A percentile compares a stretch with the other conserved stretches of the same genome.
Conservation (phyloP, 2,329 filamentous ascomycete genomes). For the Ophiostoma piceae region DNA sequence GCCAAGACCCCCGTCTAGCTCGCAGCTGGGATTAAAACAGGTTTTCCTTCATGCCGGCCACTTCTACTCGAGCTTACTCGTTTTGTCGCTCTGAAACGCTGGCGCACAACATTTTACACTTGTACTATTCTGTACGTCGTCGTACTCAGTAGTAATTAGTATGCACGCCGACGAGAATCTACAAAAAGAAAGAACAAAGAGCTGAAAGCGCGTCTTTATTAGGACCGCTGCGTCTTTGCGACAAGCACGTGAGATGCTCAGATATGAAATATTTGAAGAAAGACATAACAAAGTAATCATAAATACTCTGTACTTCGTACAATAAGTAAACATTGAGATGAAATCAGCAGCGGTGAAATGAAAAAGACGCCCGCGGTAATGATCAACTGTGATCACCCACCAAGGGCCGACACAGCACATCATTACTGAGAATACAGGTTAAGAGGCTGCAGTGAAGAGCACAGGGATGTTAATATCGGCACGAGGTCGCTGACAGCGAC, state of each 20-base stretch:
- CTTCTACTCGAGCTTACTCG: not conserved
- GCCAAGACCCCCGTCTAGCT: not conserved
- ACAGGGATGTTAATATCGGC: not conserved
- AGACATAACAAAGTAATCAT: not conserved
- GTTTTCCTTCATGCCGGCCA: slow-evolving; percentile 8
- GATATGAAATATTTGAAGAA: not conserved
- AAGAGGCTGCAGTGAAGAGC: not conserved
- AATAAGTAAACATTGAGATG: not conserved
- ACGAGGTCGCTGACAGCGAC: not conserved
- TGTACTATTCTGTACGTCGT: too few species aligned
- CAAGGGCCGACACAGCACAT: not conserved
- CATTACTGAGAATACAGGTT: not conserved
- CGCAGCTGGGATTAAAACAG: slow-evolving; percentile 3
- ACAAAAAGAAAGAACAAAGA: not conserved
- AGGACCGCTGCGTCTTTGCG: not conserved
- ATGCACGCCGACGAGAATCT: not conserved
- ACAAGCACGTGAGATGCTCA: not conserved
- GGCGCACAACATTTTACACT: slow-evolving; percentile 15
- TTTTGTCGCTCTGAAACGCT: slow-evolving; percentile 9
- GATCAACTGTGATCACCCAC: not conserved
- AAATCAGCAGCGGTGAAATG: not conserved
- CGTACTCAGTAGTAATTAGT: too few species aligned
- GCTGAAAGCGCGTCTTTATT: not conserved
- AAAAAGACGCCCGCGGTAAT: too few species aligned
- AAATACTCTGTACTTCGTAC: not conserved